Percentiles rank a stretch among this genome's conserved stretches.
These are phyloP conservation scores for Nakazawaea anatomiae DNA, from an alignment of 805 yeast species.

Conservation along the genomic window DNA sequence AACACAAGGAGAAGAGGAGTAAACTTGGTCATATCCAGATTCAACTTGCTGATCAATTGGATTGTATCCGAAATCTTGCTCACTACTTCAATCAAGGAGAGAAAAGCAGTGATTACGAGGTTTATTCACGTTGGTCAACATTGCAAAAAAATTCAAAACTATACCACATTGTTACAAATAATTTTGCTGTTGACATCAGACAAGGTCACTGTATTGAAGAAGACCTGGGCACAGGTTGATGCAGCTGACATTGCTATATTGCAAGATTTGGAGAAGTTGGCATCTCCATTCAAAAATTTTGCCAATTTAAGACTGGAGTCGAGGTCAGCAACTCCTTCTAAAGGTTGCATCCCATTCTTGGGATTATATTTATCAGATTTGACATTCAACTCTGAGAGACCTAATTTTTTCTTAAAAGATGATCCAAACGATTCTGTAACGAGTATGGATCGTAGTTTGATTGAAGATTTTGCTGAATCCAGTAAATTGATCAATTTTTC, in stretches of 20 bases:
- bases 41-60: constrained; percentile 89
- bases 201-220: constrained; percentile 49
- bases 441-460: constrained; percentile 1
- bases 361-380: constrained; percentile 83
- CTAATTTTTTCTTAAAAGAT: constrained; percentile 33
- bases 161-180: constrained; percentile 82
- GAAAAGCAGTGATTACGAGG: constrained; percentile 70
- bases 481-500: constrained; percentile 64
- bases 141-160: constrained; percentile 70
- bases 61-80: constrained; percentile 79
- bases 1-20: constrained; percentile 57
- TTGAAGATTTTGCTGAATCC: constrained; percentile 14
- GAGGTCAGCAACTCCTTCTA: constrained; percentile 50
- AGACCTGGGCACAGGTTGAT: constrained; percentile 70
- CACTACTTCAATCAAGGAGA: constrained; percentile 52
- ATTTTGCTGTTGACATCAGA: constrained; percentile 72
- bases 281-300: constrained; percentile 75
- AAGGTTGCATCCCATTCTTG: constrained; percentile 86
- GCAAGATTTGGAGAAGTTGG: constrained; percentile 60
- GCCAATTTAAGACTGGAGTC: constrained; percentile 58
- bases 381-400: constrained; percentile 63
- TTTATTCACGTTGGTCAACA: constrained; percentile 82
- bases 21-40: constrained; percentile 75
- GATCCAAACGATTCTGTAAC: constrained; percentile 9
- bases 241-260: constrained; percentile 67